A percentile compares a stretch with the other conserved stretches of the same genome.
phyloP scores from a whole-genome alignment of 805 yeast genomes.

The Yarrowia divulgata region DNA sequence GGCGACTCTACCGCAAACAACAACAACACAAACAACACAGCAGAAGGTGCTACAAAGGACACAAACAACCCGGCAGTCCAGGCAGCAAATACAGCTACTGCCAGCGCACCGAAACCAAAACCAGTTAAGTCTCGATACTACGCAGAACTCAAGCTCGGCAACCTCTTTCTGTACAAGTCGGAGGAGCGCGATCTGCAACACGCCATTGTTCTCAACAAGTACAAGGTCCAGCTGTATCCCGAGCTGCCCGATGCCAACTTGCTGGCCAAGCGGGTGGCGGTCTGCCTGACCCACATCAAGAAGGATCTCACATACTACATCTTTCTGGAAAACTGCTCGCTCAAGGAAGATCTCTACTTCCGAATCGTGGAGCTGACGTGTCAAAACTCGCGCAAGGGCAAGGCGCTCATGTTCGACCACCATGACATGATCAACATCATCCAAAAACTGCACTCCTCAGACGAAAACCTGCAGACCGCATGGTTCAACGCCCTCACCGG shows the following conservation, averaged over 20 bases:
- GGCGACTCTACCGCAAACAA: constrained; percentile 5
- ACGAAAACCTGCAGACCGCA: constrained; percentile 79
- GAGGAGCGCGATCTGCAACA: constrained; percentile 70
- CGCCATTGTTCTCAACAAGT: constrained; percentile 76
- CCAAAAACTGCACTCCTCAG: constrained; percentile 79
- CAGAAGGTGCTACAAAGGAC: background rate
- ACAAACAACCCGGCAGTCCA: background rate
- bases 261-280: constrained; percentile 80
- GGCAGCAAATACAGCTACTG: constrained; percentile 11
- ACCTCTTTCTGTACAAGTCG: constrained; percentile 81
- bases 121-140: constrained; percentile 44
- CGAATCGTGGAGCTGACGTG: constrained; percentile 58
- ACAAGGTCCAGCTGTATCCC: constrained; percentile 86
- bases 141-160: constrained; percentile 78
- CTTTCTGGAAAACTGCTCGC: constrained; percentile 66
- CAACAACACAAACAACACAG: constrained; percentile 10
- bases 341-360: constrained; percentile 94
- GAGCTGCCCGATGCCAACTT: constrained; percentile 73
- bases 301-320: constrained; percentile 40
- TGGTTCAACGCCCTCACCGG: constrained; percentile 94
- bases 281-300: constrained; percentile 66
- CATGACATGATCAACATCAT: constrained; percentile 75
- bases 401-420: constrained; percentile 62
- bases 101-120: constrained; percentile 14
- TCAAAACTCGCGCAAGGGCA: constrained; percentile 56